Base-by-base conservation (phyloP, 352 stramenopile species). In the Globisporangium nunn region DNA sequence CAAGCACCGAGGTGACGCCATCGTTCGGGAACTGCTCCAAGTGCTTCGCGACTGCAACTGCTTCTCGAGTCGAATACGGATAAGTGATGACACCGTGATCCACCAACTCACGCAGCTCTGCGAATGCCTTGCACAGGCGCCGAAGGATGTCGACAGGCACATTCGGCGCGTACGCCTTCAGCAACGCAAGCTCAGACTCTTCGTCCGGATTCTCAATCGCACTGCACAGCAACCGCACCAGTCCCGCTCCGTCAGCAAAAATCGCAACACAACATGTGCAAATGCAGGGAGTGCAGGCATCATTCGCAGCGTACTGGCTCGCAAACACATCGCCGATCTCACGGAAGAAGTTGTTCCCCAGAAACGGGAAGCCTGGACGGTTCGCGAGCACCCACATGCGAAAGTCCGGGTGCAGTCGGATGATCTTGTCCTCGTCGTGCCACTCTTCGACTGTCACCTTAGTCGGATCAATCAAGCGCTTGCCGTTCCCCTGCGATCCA, bases 311-410 rank as follows among this genome's bases (percentile, higher is more conserved):
- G 43, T 80, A 91, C 81, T 97, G 83, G 67, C 77, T 95, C 2
- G 89, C 83, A 71, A 98, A 98, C 37, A 95, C 83, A 63, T 98
- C 96, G 28, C 89, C 89, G 56, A 98, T 96, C 64, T 97, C 87
- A 6, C 80, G 67, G 66, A 96, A 97, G 35, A 98, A 95, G 58
- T 98, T 96, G 78, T 99, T 98, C n/a, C 96, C 96, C 37, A 97
- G 75, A 68, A 99, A 99, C 12, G 96, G 96, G 61, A 89, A 98
- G 0, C 93, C 93, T n/a, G 96, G 88, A 30, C 89, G 86, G 64
- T 99, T 99, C n/a, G 93, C 93, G 2, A 99, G 66, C 14, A 96
- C 89, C 80, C 92, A 96, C 63, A 98, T 85, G 23, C 75, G 73
- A 62, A 98, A 98, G 50, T 97, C 79, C 0, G 86, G 80, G 68